Base-by-base conservation (phyloP, 345 rosid genomes). In the Brassica nigra region DNA sequence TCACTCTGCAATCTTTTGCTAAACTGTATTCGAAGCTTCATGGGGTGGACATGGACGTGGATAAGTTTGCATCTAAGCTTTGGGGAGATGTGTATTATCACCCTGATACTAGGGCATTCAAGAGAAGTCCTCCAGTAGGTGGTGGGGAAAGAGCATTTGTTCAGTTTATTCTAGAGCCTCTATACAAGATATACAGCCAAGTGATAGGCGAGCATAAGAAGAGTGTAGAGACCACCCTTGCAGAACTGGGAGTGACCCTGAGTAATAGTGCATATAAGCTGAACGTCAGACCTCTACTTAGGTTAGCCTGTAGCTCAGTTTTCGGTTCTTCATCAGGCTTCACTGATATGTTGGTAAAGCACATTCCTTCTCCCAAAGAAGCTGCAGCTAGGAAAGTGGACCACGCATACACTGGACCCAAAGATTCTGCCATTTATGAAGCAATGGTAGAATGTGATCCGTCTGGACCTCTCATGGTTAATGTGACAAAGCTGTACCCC, bases 201-300 rank as follows among this genome's bases (percentile, higher is more conserved):
- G 96, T 95, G 75, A 89, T 95, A 81, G 98, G 98, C 77, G 99
- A 95, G 85, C 99, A 93, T 81, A 91, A 90, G 86, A 95, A 91
- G 87, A 93, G 99, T 70, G 97, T 93, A 75, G 98, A 95, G 86
- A 78, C 97, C 68, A 93, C 97, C 80, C 98, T 95, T 81, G 92
- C 93, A 31, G 99, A 95, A 83, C 84, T 95, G 70, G 98, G 99
- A 47, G 98, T 93, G 70, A 90, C 97, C 68, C 93, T 95, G 76
- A 90, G 93, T 78, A 93, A 90, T 87, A 89, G 92, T 23, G 92
- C 98, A 71, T 95, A 93, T 83, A 95, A 89, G 84, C 85, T 90
- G 74, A 95, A 90, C 80, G 99, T 93, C 70, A 87, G 92, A 84
- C 98, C 99, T 76, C 85, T 95, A 84, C 85, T 95, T 52, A 85